A percentile compares a stretch with the other conserved stretches of the same genome.
Evolutionary conservation across 352 stramenopile genomes (phyloP).

Genomic region (Globisporangium cylindrosporum): DNA sequence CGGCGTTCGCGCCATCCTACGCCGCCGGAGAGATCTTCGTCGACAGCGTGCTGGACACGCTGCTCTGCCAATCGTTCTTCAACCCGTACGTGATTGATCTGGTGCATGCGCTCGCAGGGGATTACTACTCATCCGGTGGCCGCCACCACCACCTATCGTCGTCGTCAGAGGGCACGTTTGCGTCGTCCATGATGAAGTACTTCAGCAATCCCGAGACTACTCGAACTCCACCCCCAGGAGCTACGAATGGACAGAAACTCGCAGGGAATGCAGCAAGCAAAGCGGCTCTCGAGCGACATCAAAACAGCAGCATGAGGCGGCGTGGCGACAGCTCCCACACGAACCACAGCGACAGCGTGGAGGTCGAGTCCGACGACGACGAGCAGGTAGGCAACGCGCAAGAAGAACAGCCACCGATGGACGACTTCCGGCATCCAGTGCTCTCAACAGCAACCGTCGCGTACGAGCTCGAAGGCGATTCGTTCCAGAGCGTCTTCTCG

Average conservation of each 20-base stretch:
- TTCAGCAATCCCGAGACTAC: conserved; percentile 10
- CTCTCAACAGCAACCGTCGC: conserved; percentile 31
- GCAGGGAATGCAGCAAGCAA: neutral
- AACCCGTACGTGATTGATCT: conserved; percentile 69
- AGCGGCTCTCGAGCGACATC: neutral
- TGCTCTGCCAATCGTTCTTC: conserved; percentile 73
- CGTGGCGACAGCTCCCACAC: neutral
- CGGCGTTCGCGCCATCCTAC: conserved; percentile 44
- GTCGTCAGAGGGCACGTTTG: conserved; percentile 21
- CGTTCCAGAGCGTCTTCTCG: conserved; percentile 40
- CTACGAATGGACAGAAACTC: neutral
- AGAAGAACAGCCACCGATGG: conserved; percentile 1
- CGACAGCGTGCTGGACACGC: conserved; percentile 53
- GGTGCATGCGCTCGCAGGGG: conserved; percentile 42
- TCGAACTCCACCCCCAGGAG: neutral
- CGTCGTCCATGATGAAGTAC: conserved; percentile 30
- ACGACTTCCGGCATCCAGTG: conserved; percentile 25
- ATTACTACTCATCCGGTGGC: conserved; percentile 26
- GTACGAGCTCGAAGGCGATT: conserved; percentile 28
- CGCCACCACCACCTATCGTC: neutral
- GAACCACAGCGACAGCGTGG: neutral
- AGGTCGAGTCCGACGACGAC: neutral
- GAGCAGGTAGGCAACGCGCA: conserved; percentile 13
- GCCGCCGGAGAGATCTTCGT: conserved; percentile 60
- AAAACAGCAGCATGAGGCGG: neutral